phyloP scores from a whole-genome alignment of 2,329 filamentous ascomycete species.

The Nakataea oryzae region DNA sequence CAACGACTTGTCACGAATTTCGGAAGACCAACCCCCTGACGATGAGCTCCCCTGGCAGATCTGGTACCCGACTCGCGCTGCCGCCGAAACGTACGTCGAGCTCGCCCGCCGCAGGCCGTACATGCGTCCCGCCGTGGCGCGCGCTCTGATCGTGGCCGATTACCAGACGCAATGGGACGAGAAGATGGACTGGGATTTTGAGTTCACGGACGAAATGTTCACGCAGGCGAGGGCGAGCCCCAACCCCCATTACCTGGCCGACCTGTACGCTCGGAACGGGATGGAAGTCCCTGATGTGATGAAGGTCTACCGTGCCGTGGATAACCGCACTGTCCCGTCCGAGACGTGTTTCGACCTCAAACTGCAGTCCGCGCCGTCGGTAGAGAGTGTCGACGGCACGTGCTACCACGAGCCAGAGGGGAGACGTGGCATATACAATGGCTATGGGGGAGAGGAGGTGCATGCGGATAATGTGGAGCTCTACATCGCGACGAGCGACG shows the following conservation, averaged over 20 bases:
- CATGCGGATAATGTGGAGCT: not conserved
- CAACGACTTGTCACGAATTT: constrained; percentile 2
- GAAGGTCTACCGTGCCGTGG: not conserved
- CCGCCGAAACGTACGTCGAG: constrained; percentile 21
- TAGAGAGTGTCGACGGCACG: not conserved
- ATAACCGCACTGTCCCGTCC: not conserved
- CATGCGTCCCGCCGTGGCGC: constrained; percentile 21
- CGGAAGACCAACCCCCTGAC: not conserved
- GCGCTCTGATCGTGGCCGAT: constrained; percentile 7
- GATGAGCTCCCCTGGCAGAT: constrained; percentile 22
- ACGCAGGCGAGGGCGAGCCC: not conserved
- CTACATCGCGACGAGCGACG: not conserved
- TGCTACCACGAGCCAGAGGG: not conserved
- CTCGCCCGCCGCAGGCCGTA: constrained; percentile 18
- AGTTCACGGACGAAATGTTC: not conserved
- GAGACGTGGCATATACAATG: not conserved
- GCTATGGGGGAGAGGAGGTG: not conserved
- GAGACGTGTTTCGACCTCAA: not conserved
- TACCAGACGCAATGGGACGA: constrained; percentile 3
- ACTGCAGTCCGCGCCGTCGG: not conserved
- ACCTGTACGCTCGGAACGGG: not conserved
- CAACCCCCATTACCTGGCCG: not conserved
- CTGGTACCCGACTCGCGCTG: constrained; percentile 22
- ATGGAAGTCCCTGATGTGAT: not conserved
- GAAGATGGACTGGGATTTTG: not conserved